Evolutionary conservation across 495 filamentous ascomycete species (phyloP).

Genomic region (Evansstolkia leycettana): DNA sequence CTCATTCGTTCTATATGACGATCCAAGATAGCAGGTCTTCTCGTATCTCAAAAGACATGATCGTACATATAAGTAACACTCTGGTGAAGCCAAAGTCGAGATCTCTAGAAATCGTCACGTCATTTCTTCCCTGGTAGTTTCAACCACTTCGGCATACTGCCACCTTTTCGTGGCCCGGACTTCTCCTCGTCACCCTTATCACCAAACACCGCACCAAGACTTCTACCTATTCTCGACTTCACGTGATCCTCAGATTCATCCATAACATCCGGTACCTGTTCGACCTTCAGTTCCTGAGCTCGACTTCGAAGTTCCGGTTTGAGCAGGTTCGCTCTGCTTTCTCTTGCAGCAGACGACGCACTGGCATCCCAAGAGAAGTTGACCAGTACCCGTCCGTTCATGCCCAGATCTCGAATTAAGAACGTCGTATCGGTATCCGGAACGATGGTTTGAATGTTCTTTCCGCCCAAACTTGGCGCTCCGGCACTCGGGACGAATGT

Average conservation of each 20-base stretch:
- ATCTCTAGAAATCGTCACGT: too few species aligned
- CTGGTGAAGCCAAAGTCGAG: too few species aligned
- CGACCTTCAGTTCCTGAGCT: constrained; percentile 54
- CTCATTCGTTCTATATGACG: too few species aligned
- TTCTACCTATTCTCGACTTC: constrained; percentile 9
- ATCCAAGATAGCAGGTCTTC: too few species aligned
- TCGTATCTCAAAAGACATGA: too few species aligned
- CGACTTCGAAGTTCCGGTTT: constrained; percentile 52
- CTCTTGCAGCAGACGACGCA: constrained; percentile 29
- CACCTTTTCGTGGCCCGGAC: constrained; percentile 29
- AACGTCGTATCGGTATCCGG: constrained; percentile 35
- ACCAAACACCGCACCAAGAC: constrained; percentile 16
- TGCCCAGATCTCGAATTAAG: constrained; percentile 60
- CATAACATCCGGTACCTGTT: constrained; percentile 27
- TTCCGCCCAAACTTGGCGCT: constrained; percentile 3
- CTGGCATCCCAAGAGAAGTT: constrained; percentile 67
- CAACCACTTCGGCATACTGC: constrained; percentile 59
- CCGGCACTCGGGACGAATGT: constrained; percentile 18
- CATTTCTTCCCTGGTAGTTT: constrained; percentile 51
- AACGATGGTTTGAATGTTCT: constrained; percentile 22
- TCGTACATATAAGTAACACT: too few species aligned
- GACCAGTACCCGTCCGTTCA: constrained; percentile 58
- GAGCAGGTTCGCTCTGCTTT: constrained; percentile 33
- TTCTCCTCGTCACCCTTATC: constrained; percentile 27
- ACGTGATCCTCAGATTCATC: constrained; percentile 30